Conservation (phyloP, 2,329 filamentous ascomycete genomes). For the Periglandula ipomoeae region DNA sequence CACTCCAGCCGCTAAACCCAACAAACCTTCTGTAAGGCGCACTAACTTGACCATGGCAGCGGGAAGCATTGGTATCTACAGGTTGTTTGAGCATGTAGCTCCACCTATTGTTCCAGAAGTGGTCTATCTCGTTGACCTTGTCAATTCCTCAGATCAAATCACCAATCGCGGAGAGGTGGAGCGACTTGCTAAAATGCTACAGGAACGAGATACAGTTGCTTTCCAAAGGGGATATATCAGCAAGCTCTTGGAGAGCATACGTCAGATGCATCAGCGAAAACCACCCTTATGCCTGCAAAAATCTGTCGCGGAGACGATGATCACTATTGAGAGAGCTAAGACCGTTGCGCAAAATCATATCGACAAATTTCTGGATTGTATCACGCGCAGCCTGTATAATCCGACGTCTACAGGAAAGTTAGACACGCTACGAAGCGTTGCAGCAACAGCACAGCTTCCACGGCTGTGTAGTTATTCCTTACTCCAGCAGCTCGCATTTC, state of each 20-base stretch:
- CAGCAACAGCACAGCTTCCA: not conserved
- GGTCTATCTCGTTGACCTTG: not conserved
- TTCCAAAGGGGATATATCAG: not conserved
- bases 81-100: not conserved
- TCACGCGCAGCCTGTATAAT: not conserved
- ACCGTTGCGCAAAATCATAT: not conserved
- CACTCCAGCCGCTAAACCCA: not conserved
- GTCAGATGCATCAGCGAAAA: not conserved
- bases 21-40: not conserved
- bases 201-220: not conserved
- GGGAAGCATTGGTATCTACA: not conserved
- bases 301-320: not conserved
- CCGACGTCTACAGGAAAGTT: not conserved
- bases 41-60: not conserved
- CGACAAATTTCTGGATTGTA: not conserved
- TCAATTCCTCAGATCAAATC: not conserved
- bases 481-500: not conserved
- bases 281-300: not conserved
- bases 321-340: not conserved
- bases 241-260: not conserved
- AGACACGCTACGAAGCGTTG: not conserved
- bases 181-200: not conserved
- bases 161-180: not conserved
- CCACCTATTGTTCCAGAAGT: not conserved
- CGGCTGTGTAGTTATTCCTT: conserved; percentile 16